Evolutionary conservation across 2,329 filamentous ascomycete genomes (phyloP).

Genomic region (Scorias spongiosa): DNA sequence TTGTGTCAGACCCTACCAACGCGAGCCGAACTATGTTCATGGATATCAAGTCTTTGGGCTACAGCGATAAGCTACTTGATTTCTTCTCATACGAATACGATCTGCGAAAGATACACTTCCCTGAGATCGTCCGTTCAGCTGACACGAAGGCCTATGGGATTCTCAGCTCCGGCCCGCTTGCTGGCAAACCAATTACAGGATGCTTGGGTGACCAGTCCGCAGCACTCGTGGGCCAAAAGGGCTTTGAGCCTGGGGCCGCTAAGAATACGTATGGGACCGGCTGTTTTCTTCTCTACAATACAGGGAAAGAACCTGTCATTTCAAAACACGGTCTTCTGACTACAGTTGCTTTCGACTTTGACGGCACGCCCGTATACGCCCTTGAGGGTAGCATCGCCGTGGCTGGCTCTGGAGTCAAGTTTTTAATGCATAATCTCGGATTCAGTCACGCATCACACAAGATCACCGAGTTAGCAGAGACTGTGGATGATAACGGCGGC

Average conservation of each 20-base stretch:
- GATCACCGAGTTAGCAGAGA: slow-evolving; percentile 48
- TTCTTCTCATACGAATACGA: slow-evolving; percentile 61
- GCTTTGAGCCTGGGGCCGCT: slow-evolving; percentile 64
- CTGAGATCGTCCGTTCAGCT: slow-evolving; percentile 72
- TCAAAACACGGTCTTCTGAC: slow-evolving; percentile 69
- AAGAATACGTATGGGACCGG: slow-evolving; percentile 90
- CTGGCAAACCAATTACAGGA: slow-evolving; percentile 61
- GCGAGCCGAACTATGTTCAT: slow-evolving; percentile 90
- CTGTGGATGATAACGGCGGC: slow-evolving; percentile 62
- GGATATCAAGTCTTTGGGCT: slow-evolving; percentile 66
- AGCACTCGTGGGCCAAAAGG: slow-evolving; percentile 56
- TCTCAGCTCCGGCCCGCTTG: slow-evolving; percentile 48
- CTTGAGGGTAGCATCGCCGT: slow-evolving; percentile 70
- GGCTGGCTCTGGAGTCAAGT: slow-evolving; percentile 56
- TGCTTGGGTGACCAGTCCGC: slow-evolving; percentile 79
- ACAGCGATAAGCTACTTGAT: slow-evolving; percentile 58
- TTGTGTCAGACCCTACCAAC: slow-evolving; percentile 78
- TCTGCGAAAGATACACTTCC: slow-evolving; percentile 53
- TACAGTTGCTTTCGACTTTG: slow-evolving; percentile 79
- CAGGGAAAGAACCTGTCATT: slow-evolving; percentile 70
- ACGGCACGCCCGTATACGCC: slow-evolving; percentile 55
- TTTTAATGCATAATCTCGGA: slow-evolving; percentile 40
- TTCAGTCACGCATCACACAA: slow-evolving; percentile 49
- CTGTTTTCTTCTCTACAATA: slow-evolving; percentile 80
- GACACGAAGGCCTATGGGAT: slow-evolving; percentile 57